Conservation (phyloP, 345 rosid species). For the Linum usitatissimum region DNA sequence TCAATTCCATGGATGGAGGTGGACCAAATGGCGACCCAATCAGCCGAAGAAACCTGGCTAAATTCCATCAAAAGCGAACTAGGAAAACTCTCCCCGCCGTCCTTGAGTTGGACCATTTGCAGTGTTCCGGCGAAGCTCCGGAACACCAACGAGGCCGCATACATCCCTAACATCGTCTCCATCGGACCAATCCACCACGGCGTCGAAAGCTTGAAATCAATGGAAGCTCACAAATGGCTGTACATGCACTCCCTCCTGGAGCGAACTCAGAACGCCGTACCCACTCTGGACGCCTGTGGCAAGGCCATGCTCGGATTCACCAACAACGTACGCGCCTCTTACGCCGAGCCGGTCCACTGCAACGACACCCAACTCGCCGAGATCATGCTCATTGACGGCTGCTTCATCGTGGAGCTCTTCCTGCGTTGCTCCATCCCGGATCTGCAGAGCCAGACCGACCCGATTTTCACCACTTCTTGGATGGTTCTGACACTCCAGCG, state of each 20-base stretch:
- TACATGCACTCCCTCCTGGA: conserved; percentile 7
- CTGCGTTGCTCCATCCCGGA: conserved; percentile 13
- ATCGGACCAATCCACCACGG: neutral
- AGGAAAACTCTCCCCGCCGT: neutral
- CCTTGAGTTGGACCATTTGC: neutral
- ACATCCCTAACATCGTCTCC: conserved; percentile 1
- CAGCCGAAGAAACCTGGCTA: neutral
- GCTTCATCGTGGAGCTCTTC: conserved; percentile 17
- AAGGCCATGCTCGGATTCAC: neutral
- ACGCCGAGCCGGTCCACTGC: neutral
- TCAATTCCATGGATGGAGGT: neutral
- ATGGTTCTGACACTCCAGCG: conserved; percentile 18
- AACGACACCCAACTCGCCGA: neutral
- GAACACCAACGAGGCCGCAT: conserved; percentile 9
- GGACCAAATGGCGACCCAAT: neutral
- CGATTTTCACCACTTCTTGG: conserved; percentile 23
- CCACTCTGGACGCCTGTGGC: neutral
- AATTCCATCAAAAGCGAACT: neutral
- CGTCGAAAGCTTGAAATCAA: neutral
- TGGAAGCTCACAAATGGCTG: conserved; percentile 3
- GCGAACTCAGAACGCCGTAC: neutral
- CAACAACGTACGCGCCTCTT: neutral
- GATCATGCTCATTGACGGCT: conserved; percentile 7
- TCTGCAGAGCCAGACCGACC: conserved; percentile 20
- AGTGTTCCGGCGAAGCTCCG: conserved; percentile 8